Base-by-base conservation (phyloP, 164 flowering plant genomes). In the Sextonia rubra region DNA sequence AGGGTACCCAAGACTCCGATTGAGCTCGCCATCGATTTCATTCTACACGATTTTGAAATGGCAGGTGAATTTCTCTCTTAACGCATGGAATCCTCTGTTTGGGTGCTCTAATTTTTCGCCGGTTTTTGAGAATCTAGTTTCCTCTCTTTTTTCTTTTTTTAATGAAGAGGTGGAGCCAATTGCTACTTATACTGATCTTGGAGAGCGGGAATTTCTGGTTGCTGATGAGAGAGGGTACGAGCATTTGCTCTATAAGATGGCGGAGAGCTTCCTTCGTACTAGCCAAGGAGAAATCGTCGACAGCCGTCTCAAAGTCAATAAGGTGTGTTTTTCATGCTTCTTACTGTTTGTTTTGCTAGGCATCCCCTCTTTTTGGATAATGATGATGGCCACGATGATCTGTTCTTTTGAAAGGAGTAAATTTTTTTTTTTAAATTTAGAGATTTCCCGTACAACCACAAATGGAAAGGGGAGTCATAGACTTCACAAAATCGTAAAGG, bases 21-120 rank as follows among this genome's bases (percentile, higher is more conserved):
- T 60, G 98, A 94, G 79, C 91, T 94, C 37, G 98, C 98, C 70
- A 94, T 94, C 76, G 98, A 94, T 78, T 94, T 91, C 81, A 84
- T 93, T 23, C 95, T 93, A 11, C 98, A 93, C 71, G 98, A 93
- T 77, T 93, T 93, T 77, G 97, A 93, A 83, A 93, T 91, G 97
- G 91, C 98, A 78, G 98, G 98, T 90, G 7, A 74, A 82, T 77
- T 3, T 49, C 47, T 71, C 23, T 20, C 64, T 22, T 6, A 47
- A 47, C 12, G 12, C 7, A 47, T 47, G n/a, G 17, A 52, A 52
- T 15, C 58, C 3, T 52, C 58, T 15, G 58, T 52, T 52, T 20
- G 44, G n/a, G 20, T 52, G 58, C 49, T 15, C n/a, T 52, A 5
- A 20, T 4, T 52, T 1, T 52, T 52, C n/a, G 0, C 4, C 5